Evolutionary conservation across 2,329 filamentous ascomycete genomes (phyloP).

Genomic region (Hypoxylon sp.): DNA sequence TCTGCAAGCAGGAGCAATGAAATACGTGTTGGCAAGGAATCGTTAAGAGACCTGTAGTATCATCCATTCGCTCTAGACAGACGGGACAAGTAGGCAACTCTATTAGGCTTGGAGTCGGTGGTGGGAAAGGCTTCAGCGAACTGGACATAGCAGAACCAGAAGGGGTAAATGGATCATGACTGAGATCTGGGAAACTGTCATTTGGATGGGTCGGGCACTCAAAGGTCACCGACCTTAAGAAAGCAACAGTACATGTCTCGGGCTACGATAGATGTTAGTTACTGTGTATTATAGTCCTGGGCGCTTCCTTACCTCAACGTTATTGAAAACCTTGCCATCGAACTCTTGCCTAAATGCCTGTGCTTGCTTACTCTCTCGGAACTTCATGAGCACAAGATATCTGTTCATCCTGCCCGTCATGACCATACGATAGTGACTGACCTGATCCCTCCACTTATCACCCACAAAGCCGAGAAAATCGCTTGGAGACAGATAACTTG

Average conservation of each 20-base stretch:
- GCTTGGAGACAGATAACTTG: slow-evolving; percentile 88
- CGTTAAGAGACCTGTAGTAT: slow-evolving; percentile 92
- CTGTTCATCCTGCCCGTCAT: slow-evolving; percentile 87
- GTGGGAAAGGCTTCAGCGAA: slow-evolving; percentile 67
- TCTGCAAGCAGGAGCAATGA: slow-evolving; percentile 94
- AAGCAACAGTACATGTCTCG: slow-evolving; percentile 93
- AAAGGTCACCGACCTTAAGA: slow-evolving; percentile 91
- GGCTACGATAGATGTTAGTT: slow-evolving; percentile 64
- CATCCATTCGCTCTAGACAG: slow-evolving; percentile 97
- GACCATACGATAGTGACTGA: slow-evolving; percentile 95
- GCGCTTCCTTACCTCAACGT: slow-evolving; percentile 74
- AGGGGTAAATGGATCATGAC: slow-evolving; percentile 70
- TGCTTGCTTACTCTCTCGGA: slow-evolving; percentile 77
- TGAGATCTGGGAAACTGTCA: slow-evolving; percentile 65
- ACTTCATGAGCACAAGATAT: slow-evolving; percentile 96
- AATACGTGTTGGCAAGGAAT: slow-evolving; percentile 98
- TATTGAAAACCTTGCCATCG: slow-evolving; percentile 93
- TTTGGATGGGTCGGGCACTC: slow-evolving; percentile 65
- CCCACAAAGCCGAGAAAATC: slow-evolving; percentile 94
- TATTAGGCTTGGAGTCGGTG: slow-evolving; percentile 80
- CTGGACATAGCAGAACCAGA: slow-evolving; percentile 50
- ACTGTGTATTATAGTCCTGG: slow-evolving; percentile 14
- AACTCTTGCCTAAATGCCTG: slow-evolving; percentile 84
- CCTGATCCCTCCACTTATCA: slow-evolving; percentile 82
- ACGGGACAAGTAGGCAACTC: slow-evolving; percentile 96